Percentiles rank a stretch among this genome's conserved stretches.
phyloP scores from a whole-genome alignment of 108 stramenopile genomes.

The Skeletonema menzelii region DNA sequence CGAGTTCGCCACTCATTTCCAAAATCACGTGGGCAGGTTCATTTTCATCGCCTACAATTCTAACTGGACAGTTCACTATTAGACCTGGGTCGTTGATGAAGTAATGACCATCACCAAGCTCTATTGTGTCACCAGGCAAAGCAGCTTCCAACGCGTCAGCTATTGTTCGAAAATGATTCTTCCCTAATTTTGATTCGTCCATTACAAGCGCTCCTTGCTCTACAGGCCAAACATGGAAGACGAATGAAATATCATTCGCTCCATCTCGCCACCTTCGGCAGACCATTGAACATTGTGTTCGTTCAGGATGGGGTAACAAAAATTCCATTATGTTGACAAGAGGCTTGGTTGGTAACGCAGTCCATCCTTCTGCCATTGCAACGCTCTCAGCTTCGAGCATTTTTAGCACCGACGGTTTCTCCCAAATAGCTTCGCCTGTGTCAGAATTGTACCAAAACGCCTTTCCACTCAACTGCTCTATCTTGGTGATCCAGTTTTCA shows the following conservation, averaged over 20 bases:
- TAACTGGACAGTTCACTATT: conserved; percentile 56
- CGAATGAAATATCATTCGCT: conserved; percentile 70
- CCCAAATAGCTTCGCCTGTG: conserved; percentile 85
- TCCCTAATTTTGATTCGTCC: conserved; percentile 57
- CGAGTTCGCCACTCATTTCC: conserved; percentile 76
- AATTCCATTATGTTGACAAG: conserved; percentile 71
- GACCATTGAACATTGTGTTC: conserved; percentile 52
- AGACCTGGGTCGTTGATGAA: conserved; percentile 75
- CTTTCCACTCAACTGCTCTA: conserved; percentile 56
- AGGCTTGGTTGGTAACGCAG: conserved; percentile 56
- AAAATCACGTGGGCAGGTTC: conserved; percentile 81
- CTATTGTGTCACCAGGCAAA: conserved; percentile 83
- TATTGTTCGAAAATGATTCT: conserved; percentile 73
- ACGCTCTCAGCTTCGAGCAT: conserved; percentile 63
- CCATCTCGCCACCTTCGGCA: conserved; percentile 75
- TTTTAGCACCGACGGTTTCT: conserved; percentile 66
- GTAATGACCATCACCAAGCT: conserved; percentile 87
- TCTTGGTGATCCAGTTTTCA: conserved; percentile 61
- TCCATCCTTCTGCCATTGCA: conserved; percentile 61
- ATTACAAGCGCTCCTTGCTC: conserved; percentile 74
- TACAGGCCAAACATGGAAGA: conserved; percentile 81
- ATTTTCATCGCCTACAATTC: conserved; percentile 81
- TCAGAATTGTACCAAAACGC: conserved; percentile 85
- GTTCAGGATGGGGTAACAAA: conserved; percentile 68
- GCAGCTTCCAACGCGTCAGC: conserved; percentile 64